A percentile compares a stretch with the other conserved stretches of the same genome.
phyloP scores from a whole-genome alignment of 2,329 filamentous ascomycete genomes.

The Anthostomella pinea region DNA sequence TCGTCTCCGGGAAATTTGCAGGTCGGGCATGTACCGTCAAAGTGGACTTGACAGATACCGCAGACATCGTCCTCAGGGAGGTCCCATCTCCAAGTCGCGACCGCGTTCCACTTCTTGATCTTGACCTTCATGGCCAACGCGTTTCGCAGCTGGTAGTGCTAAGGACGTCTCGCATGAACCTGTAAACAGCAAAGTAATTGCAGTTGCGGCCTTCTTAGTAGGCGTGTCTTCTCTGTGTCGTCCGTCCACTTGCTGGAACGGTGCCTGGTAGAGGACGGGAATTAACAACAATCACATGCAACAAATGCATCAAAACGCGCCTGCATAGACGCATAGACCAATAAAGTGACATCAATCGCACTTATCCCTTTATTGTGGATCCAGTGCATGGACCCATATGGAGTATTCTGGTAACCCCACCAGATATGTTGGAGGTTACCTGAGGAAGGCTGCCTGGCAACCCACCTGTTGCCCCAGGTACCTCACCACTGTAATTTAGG shows the following conservation, averaged over 20 bases:
- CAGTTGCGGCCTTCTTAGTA: too few species aligned
- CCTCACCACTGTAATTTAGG: too few species aligned
- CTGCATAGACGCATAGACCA: background rate
- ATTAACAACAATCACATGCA: background rate
- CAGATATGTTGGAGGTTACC: too few species aligned
- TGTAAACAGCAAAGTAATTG: too few species aligned
- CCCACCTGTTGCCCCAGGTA: too few species aligned
- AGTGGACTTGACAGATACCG: conserved; percentile 96
- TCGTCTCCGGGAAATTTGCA: conserved; percentile 98
- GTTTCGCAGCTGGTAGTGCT: background rate
- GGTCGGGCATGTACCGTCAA: conserved; percentile 94
- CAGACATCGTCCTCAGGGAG: conserved; percentile 97
- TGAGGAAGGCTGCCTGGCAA: too few species aligned
- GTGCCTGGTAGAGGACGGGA: too few species aligned
- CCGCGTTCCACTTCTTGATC: conserved; percentile 88
- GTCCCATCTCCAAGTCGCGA: conserved; percentile 97
- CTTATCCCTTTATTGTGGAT: conserved; percentile 1
- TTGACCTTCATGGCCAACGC: conserved; percentile 78
- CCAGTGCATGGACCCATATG: too few species aligned
- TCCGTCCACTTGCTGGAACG: too few species aligned
- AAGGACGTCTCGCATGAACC: background rate
- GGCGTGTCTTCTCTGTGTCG: too few species aligned
- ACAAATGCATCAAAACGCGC: background rate
- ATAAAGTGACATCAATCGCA: conserved; percentile 1
- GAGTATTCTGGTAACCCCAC: too few species aligned